These are phyloP conservation scores for Cucumis hystrix DNA, from an alignment of 306 rosid genomes.

Conservation along the genomic window DNA sequence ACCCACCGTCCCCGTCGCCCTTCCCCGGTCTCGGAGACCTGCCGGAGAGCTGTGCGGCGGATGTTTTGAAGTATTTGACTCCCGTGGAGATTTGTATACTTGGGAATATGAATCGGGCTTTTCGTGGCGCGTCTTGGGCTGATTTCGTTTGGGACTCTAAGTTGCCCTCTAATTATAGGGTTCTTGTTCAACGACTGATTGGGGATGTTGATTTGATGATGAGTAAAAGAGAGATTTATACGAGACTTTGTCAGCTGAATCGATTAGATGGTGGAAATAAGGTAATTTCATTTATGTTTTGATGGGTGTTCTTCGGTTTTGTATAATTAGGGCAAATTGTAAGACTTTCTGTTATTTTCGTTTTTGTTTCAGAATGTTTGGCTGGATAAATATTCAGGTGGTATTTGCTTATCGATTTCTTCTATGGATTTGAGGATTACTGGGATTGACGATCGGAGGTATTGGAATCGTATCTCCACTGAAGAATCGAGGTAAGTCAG, in stretches of 20 bases:
- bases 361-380: slow-evolving; percentile 51
- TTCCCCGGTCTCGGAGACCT: slow-evolving; percentile 48
- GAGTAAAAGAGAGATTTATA: slow-evolving; percentile 55
- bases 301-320: not conserved
- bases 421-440: slow-evolving; percentile 73
- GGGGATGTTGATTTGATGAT: slow-evolving; percentile 21
- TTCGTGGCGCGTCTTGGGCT: slow-evolving; percentile 70
- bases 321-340: not conserved
- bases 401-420: slow-evolving; percentile 56
- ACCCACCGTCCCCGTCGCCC: slow-evolving; percentile 9
- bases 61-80: slow-evolving; percentile 44
- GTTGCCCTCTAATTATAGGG: slow-evolving; percentile 47
- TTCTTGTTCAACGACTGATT: slow-evolving; percentile 26
- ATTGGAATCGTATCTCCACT: slow-evolving; percentile 45
- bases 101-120: slow-evolving; percentile 58
- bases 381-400: slow-evolving; percentile 69
- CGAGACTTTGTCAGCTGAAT: slow-evolving; percentile 37
- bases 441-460: slow-evolving; percentile 69
- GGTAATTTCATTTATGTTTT: slow-evolving; percentile 22
- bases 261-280: slow-evolving; percentile 54
- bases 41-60: slow-evolving; percentile 71
- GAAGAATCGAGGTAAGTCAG: slow-evolving; percentile 39
- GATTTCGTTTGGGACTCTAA: slow-evolving; percentile 93
- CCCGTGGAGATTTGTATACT: slow-evolving; percentile 70
- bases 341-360: not conserved